Evolutionary conservation across 106 monocot species (phyloP), one percentile per base, ranked within the genome.

Genomic region (Allium fistulosum): DNA sequence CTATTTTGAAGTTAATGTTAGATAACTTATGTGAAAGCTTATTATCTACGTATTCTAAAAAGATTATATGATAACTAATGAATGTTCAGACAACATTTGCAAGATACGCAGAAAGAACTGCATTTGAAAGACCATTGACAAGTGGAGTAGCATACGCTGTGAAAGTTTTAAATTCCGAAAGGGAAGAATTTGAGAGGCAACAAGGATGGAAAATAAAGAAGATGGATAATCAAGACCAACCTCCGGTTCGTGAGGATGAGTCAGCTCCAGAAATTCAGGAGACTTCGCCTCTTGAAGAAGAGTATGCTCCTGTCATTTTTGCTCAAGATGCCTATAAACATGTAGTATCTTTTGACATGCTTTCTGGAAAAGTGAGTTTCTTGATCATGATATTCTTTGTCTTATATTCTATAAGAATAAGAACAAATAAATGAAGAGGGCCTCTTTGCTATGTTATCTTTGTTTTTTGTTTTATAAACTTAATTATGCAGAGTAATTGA

Each of bases 141-240:
- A 92, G 97, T 49, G 88, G 97, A 53, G 92, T 99, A 49, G 97
- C 97, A 53, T 99, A 99, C 75, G 97, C 89, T 62, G 97, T 99
- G 61, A 92, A 90, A 67, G 89, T 99, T 14, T 67, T 87, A 55
- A 86, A 81, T 69, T 79, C 82, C 14, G 97, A 90, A 18, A 84
- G 97, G 65, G 92, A 82, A 10, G 72, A 84, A 28, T 99, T 99
- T 74, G 97, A 99, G 82, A 82, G 67, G 76, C 70, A 79, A 66
- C 97, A 99, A 60, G 97, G 97, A 5, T 99, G 97, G 97, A 81
- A 68, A 7, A 99, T 92, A 62, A 99, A 92, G 87, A 84, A 74
- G 67, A 89, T 99, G 92, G 76, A 99, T 69, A 68, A 74, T 0
- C 60, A 84, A 53, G 80, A 95, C 53, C 75, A 85, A 45, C 74